Conservation (phyloP, 371 early-diverging fungal species). For the Coemansia sp. region DNA sequence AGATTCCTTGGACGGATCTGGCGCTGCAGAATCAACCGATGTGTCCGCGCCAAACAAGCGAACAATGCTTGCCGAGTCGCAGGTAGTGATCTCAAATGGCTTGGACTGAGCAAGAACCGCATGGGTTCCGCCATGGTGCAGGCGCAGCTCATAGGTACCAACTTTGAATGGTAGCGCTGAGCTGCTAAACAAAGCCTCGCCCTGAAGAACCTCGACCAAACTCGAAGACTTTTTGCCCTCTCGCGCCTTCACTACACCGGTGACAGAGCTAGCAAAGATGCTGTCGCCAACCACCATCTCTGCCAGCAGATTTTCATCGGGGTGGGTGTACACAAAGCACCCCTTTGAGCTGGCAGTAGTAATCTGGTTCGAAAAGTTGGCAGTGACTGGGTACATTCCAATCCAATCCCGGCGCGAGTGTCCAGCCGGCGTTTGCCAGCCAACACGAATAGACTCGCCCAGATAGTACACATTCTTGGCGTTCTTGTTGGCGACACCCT, state of each 20-base stretch:
- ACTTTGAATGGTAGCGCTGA: slow-evolving; percentile 75
- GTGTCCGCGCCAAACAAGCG: slow-evolving; percentile 13
- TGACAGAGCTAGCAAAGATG: slow-evolving; percentile 34
- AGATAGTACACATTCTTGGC: slow-evolving; percentile 49
- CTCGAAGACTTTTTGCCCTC: not conserved
- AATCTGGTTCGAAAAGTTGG: slow-evolving; percentile 67
- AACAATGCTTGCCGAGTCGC: slow-evolving; percentile 21
- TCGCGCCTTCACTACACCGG: not conserved
- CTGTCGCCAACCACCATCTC: slow-evolving; percentile 54
- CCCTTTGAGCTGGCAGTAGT: slow-evolving; percentile 76
- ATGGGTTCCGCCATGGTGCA: slow-evolving; percentile 84
- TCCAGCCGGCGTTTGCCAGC: slow-evolving; percentile 71
- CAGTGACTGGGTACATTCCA: slow-evolving; percentile 77
- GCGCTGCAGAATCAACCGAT: not conserved
- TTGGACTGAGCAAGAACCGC: slow-evolving; percentile 73
- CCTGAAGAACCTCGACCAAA: slow-evolving; percentile 38
- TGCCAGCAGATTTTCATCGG: slow-evolving; percentile 49
- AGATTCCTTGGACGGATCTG: not conserved
- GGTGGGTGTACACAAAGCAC: slow-evolving; percentile 62
- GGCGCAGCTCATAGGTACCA: slow-evolving; percentile 84
- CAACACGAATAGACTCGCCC: slow-evolving; percentile 69
- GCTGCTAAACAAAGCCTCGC: slow-evolving; percentile 61
- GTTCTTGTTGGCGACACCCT: slow-evolving; percentile 7
- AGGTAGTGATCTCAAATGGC: slow-evolving; percentile 74
- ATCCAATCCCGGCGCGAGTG: slow-evolving; percentile 87